Evolutionary conservation across 2,329 filamentous ascomycete species (phyloP).

Genomic region (Nigrospora oryzae): DNA sequence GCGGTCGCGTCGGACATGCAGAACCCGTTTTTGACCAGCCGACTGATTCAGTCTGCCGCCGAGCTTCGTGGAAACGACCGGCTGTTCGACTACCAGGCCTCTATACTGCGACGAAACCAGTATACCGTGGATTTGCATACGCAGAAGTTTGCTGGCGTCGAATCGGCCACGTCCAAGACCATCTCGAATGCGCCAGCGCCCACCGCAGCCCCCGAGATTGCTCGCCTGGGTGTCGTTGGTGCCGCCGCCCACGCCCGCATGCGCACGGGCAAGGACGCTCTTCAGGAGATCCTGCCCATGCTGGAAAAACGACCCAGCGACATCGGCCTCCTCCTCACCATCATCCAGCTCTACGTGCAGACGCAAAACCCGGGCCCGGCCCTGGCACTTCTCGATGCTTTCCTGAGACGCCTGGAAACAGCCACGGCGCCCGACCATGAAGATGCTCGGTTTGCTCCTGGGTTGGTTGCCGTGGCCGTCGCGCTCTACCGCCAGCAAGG

Average conservation of each 20-base stretch:
- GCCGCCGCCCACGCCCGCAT: constrained; percentile 67
- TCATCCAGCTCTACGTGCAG: constrained; percentile 72
- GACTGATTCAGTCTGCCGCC: constrained; percentile 47
- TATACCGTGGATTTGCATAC: constrained; percentile 57
- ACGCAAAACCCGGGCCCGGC: constrained; percentile 66
- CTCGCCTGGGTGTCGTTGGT: constrained; percentile 41
- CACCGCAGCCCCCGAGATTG: constrained; percentile 21
- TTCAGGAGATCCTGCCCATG: constrained; percentile 61
- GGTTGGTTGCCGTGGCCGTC: constrained; percentile 71
- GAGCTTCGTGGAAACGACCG: constrained; percentile 48
- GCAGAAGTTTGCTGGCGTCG: constrained; percentile 58
- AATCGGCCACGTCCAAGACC: constrained; percentile 35
- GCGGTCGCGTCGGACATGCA: constrained; percentile 28
- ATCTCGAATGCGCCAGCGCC: constrained; percentile 18
- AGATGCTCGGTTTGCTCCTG: constrained; percentile 73
- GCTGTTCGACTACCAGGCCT: constrained; percentile 64
- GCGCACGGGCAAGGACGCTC: constrained; percentile 53
- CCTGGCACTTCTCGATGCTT: constrained; percentile 64
- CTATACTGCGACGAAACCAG: constrained; percentile 52
- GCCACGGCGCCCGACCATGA: constrained; percentile 46
- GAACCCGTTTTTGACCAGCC: constrained; percentile 64
- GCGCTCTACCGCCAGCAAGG: constrained; percentile 71
- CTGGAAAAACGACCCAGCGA: constrained; percentile 70
- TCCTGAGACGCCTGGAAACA: constrained; percentile 63
- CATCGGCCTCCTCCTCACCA: constrained; percentile 69